Evolutionary conservation across 805 yeast genomes (phyloP), one percentile per base, ranked within the genome.

Genomic region (Metschnikowia bowlesiae): DNA sequence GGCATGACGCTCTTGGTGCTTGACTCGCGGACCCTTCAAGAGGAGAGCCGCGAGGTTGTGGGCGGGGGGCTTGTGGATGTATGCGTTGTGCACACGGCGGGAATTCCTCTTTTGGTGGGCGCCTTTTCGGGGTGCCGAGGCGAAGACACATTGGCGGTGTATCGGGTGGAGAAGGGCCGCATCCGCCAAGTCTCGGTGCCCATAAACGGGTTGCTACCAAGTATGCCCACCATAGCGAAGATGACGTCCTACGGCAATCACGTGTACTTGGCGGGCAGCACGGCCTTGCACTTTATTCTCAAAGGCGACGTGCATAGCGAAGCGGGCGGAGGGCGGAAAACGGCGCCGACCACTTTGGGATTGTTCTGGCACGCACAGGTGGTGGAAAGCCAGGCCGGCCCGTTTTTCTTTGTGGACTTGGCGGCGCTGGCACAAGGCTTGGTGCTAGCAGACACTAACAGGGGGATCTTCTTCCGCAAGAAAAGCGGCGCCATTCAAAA

Each of bases 331-430:
- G 16, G 33, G 8, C 14, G 28, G 16, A 30, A 9, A n/a, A 14
- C 32, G 13, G 3, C 18, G 0, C n/a, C 6, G 14, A n/a, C 14
- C 29, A 44, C 9, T 9, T 7, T 14, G 13, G 8, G 8, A 2
- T 13, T 26, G 5, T n/a, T 28, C 4, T 53, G 56, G 56, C 26
- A 28, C 6, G 50, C 46, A 7, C 22, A 37, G 0, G 35, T 28
- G 29, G 11, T 44, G 4, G 35, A 28, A 14, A 35, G n/a, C 39
- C 44, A 40, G 9, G 10, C 39, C n/a, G 14, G 35, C 6, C 37
- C 51, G 3, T 44, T 43, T 26, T 46, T 29, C 48, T 42, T 64
- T 60, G 37, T 55, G 44, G 50, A 61, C 48, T 44, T 54, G 53
- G 39, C 44, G 35, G 44, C 34, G 28, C 51, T 32, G 30, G 39